Percentiles rank a stretch among this genome's conserved stretches.
Evolutionary conservation across 306 rosid genomes (phyloP).

Genomic region (Phaseolus lunatus): DNA sequence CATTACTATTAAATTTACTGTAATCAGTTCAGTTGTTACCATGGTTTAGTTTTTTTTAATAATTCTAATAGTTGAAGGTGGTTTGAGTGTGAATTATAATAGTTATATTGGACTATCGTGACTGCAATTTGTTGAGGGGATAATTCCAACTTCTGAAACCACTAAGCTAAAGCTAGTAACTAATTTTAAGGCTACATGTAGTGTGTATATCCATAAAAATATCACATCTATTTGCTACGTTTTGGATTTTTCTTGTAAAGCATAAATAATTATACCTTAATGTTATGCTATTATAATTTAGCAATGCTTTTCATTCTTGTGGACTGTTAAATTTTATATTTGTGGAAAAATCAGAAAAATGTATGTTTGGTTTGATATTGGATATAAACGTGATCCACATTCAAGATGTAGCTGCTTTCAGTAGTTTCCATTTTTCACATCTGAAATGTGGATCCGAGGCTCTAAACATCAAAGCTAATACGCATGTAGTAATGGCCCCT

Average conservation of each 20-base stretch:
- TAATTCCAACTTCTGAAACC: conserved; percentile 44
- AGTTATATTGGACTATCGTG: not conserved
- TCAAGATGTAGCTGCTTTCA: too few relatives aligned
- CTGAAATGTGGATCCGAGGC: too few relatives aligned
- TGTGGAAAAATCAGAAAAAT: not conserved
- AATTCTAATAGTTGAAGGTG: not conserved
- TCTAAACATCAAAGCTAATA: too few relatives aligned
- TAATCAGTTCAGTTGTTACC: not conserved
- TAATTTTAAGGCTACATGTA: conserved; percentile 25
- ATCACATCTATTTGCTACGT: not conserved
- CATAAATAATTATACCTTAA: not conserved
- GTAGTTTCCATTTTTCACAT: too few relatives aligned
- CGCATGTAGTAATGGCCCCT: not conserved
- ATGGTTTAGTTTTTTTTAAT: not conserved
- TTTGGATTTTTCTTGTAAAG: not conserved
- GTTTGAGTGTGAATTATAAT: not conserved
- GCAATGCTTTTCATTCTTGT: not conserved
- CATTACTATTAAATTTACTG: not conserved
- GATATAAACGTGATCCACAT: too few relatives aligned
- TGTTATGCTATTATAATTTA: not conserved
- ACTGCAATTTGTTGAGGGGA: conserved; percentile 44
- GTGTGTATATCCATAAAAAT: not conserved
- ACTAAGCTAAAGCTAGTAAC: conserved; percentile 44
- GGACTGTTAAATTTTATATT: not conserved
- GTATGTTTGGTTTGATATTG: not conserved